phyloP scores from a whole-genome alignment of 179 eudicot genomes.

The Beta corolliflora region DNA sequence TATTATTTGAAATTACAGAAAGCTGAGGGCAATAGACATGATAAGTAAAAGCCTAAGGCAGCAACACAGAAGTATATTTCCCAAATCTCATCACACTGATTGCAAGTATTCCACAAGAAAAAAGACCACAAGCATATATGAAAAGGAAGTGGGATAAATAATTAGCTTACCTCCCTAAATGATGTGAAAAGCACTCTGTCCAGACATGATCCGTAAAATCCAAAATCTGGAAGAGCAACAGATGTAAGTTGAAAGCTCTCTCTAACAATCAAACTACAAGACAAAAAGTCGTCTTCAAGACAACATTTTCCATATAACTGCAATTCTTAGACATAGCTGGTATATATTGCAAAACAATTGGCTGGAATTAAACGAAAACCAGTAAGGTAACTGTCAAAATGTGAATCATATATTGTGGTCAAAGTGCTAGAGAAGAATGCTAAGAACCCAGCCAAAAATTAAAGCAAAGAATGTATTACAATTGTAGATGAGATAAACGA shows the following conservation, averaged over 20 bases:
- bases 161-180: conserved; percentile 70
- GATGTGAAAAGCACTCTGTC: conserved; percentile 86
- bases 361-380: background rate
- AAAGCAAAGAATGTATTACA: no score
- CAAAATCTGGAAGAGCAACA: conserved; percentile 56
- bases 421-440: background rate
- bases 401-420: background rate
- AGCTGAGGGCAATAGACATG: background rate
- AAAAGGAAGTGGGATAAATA: conserved; percentile 1
- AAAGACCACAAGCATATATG: background rate
- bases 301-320: background rate
- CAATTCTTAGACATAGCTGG: background rate
- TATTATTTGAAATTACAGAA: background rate
- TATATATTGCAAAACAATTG: background rate
- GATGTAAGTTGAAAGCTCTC: conserved; percentile 11
- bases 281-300: conserved; percentile 9
- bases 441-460: background rate
- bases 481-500: no score
- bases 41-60: background rate
- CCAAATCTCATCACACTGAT: background rate
- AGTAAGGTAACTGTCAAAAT: background rate
- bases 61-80: background rate
- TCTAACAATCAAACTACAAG: background rate
- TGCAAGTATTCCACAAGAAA: background rate
- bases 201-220: conserved; percentile 97